Percentiles rank a stretch among this genome's conserved stretches.
phyloP scores from a whole-genome alignment of 306 rosid species.

The Casuarina equisetifolia region DNA sequence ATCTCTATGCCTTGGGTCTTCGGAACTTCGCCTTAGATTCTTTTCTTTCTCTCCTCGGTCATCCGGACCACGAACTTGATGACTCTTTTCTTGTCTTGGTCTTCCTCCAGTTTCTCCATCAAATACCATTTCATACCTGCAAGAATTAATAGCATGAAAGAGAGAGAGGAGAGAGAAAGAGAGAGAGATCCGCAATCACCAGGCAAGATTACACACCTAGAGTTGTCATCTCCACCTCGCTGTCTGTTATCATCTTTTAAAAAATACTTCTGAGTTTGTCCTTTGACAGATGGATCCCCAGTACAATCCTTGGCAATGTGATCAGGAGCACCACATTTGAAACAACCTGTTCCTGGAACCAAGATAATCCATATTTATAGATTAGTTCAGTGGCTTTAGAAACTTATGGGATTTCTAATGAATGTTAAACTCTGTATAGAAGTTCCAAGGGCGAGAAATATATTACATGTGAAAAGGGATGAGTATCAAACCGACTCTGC shows the following conservation, averaged over 20 bases:
- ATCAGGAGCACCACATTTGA: conserved; percentile 86
- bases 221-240: conserved; percentile 62
- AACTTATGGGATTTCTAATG: not conserved
- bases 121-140: conserved; percentile 89
- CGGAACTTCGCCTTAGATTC: conserved; percentile 28
- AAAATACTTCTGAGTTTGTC: conserved; percentile 51
- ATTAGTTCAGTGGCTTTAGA: not conserved
- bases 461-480: conserved; percentile 1
- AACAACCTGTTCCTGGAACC: conserved; percentile 74
- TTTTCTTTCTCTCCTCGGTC: conserved; percentile 39
- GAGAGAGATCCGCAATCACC: conserved; percentile 12
- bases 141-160: conserved; percentile 24
- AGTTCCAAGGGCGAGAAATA: not conserved
- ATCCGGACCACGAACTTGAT: conserved; percentile 39
- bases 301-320: conserved; percentile 89
- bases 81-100: conserved; percentile 48
- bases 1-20: conserved; percentile 39
- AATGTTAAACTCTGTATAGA: not conserved
- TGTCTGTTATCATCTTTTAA: conserved; percentile 71
- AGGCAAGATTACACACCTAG: conserved; percentile 50
- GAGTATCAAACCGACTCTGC: not conserved
- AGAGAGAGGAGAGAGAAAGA: conserved; percentile 11
- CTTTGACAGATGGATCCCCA: conserved; percentile 43
- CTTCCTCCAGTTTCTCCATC: conserved; percentile 62
- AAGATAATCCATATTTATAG: not conserved